These are phyloP conservation scores for Eucalyptus cladocalyx DNA, from an alignment of 345 rosid species.

Conservation along the genomic window DNA sequence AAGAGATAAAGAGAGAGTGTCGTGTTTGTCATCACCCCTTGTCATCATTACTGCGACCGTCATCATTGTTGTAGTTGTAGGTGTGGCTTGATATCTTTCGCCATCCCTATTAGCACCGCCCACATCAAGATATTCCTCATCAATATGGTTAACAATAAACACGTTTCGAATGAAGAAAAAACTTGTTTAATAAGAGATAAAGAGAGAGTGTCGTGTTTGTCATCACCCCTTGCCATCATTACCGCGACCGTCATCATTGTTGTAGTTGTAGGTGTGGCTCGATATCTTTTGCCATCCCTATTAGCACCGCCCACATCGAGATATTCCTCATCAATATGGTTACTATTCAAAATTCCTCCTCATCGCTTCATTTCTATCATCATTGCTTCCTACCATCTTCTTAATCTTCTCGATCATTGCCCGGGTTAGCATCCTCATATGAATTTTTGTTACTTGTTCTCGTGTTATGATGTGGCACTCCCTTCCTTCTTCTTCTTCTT, in stretches of 20 bases:
- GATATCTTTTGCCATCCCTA: neutral
- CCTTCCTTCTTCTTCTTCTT: neutral
- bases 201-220: neutral
- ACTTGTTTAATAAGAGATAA: rapidly evolving
- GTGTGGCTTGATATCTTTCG: neutral
- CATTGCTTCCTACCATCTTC: neutral
- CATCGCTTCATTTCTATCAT: neutral
- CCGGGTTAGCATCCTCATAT: neutral
- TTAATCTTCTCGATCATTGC: neutral
- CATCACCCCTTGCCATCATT: neutral
- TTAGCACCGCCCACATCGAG: no score
- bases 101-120: rapidly evolving
- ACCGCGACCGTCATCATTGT: neutral
- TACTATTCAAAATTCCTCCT: neutral
- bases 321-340: no score
- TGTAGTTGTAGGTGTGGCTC: neutral
- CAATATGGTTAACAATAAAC: no score
- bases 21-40: neutral
- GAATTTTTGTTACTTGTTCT: neutral
- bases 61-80: neutral
- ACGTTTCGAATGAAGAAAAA: neutral
- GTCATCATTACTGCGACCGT: neutral
- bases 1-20: neutral
- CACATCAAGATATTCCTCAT: no score
- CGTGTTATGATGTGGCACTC: neutral